Evolutionary conservation across 2,329 filamentous ascomycete genomes (phyloP).

Genomic region (Beauveria scarabaeidicola): DNA sequence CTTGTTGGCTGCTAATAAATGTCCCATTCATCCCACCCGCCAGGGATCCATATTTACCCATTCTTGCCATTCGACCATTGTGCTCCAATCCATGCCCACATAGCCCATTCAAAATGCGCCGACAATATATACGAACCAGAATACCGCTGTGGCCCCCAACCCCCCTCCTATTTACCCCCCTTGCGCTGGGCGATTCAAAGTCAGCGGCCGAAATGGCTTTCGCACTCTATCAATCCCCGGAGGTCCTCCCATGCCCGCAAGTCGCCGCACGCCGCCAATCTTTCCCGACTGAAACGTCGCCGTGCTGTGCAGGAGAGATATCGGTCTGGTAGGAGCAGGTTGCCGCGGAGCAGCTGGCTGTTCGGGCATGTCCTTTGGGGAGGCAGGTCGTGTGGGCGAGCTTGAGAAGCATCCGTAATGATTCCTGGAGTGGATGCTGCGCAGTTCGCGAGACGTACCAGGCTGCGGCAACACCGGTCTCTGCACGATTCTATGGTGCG

Average conservation of each 20-base stretch:
- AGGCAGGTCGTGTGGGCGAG: constrained; percentile 36
- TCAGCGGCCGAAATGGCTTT: constrained; percentile 50
- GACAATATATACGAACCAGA: neutral
- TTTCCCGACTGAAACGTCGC: constrained; percentile 40
- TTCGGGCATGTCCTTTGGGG: constrained; percentile 10
- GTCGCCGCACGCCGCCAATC: constrained; percentile 33
- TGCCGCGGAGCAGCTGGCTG: constrained; percentile 20
- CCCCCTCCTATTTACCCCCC: neutral
- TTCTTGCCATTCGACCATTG: too few species aligned
- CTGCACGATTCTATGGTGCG: constrained; percentile 34
- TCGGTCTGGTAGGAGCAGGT: constrained; percentile 21
- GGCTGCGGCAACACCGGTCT: constrained; percentile 28
- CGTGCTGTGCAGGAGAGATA: constrained; percentile 40
- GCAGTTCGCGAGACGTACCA: constrained; percentile 17
- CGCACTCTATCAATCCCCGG: constrained; percentile 41
- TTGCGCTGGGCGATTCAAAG: constrained; percentile 35
- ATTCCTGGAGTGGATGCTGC: constrained; percentile 25
- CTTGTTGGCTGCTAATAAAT: too few species aligned
- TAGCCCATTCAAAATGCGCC: too few species aligned
- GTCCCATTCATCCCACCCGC: too few species aligned
- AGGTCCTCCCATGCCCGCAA: constrained; percentile 36
- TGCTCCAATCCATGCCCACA: too few species aligned
- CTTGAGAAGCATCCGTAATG: constrained; percentile 52
- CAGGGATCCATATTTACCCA: too few species aligned
- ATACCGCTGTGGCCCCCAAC: too few species aligned